Evolutionary conservation across 176 grass and related monocot species (phyloP).

Genomic region (Zizania latifolia): DNA sequence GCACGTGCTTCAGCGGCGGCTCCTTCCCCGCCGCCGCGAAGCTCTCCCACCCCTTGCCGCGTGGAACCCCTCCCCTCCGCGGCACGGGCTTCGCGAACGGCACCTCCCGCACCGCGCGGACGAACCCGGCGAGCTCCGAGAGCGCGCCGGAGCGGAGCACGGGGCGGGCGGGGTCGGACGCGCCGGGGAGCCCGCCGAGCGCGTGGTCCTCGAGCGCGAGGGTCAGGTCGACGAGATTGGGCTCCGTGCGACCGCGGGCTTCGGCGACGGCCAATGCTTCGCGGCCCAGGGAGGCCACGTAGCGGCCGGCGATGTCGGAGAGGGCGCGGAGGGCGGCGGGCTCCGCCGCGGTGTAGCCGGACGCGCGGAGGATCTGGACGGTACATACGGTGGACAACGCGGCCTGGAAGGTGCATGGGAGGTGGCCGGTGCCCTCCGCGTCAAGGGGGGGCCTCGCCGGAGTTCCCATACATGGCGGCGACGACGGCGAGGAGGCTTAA

Average conservation of each 20-base stretch:
- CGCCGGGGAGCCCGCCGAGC: constrained; percentile 34
- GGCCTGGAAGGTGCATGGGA: background rate
- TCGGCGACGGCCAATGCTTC: constrained; percentile 31
- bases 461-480: constrained; percentile 48
- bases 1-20: constrained; percentile 45
- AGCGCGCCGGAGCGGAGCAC: constrained; percentile 41
- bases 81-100: constrained; percentile 43
- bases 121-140: constrained; percentile 42
- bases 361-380: constrained; percentile 41
- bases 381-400: constrained; percentile 29
- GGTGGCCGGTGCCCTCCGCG: background rate
- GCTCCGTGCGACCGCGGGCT: constrained; percentile 41
- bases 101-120: constrained; percentile 34
- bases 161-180: constrained; percentile 26
- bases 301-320: constrained; percentile 36
- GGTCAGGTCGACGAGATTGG: constrained; percentile 45
- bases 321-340: constrained; percentile 36
- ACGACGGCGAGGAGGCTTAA: background rate
- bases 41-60: constrained; percentile 22
- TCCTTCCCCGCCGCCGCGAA: constrained; percentile 36
- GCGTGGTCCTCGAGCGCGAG: constrained; percentile 45
- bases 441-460: constrained; percentile 18
- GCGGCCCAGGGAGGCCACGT: constrained; percentile 45
- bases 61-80: background rate
- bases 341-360: constrained; percentile 43